A percentile compares a stretch with the other conserved stretches of the same genome.
These are phyloP conservation scores for Gelatoporia subvermispora DNA, from an alignment of 768 basidiomycete species.

Conservation along the genomic window DNA sequence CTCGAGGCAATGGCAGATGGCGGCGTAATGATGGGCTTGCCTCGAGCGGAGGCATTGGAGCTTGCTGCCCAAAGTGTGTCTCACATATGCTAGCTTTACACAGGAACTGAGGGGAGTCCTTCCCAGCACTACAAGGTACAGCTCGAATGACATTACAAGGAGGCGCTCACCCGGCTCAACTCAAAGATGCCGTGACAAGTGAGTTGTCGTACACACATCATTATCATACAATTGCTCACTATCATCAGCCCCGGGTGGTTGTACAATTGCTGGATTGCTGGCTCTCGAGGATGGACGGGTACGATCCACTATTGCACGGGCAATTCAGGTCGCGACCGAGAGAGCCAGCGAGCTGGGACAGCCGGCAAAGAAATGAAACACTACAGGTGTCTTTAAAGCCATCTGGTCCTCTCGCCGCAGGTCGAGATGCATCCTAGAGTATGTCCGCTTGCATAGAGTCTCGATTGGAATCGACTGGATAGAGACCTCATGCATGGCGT, in stretches of 20 bases:
- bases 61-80: constrained; percentile 88
- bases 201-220: constrained; percentile 25
- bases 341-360: constrained; percentile 84
- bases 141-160: constrained; percentile 91
- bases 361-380: constrained; percentile 43
- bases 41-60: constrained; percentile 89
- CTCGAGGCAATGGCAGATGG: constrained; percentile 99
- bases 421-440: too few species aligned
- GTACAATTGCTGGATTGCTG: constrained; percentile 95
- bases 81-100: too few species aligned
- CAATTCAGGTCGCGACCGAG: constrained; percentile 91
- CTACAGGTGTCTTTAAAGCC: too few species aligned
- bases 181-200: constrained; percentile 98
- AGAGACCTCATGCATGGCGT: too few species aligned
- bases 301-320: constrained; percentile 89
- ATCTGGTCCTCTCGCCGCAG: too few species aligned
- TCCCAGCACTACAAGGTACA: constrained; percentile 86
- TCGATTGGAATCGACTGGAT: too few species aligned
- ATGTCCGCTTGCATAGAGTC: too few species aligned
- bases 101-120: too few species aligned
- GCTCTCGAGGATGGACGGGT: constrained; percentile 93
- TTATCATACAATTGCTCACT: too few species aligned
- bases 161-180: constrained; percentile 89
- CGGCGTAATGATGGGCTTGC: constrained; percentile 99
- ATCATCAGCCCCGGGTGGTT: constrained; percentile 92